Conservation (phyloP, 306 rosid species). For the Quercus robur region DNA sequence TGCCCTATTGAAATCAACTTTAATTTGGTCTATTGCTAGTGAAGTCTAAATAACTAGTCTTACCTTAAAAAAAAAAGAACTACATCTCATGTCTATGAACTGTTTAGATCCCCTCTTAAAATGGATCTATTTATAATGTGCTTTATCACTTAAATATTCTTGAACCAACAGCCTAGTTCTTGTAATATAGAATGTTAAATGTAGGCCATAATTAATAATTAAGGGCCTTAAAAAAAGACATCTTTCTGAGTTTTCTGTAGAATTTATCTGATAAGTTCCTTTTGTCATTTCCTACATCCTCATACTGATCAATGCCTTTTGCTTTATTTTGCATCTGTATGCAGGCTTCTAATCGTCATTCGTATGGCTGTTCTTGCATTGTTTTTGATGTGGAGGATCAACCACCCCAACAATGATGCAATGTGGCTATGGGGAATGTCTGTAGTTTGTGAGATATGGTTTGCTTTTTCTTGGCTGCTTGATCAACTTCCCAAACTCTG, state of each 20-base stretch:
- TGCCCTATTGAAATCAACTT: background rate
- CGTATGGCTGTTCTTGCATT: conserved; percentile 71
- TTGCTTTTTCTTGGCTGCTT: conserved; percentile 97
- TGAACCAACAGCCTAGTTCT: background rate
- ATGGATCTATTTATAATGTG: background rate
- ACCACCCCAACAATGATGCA: conserved; percentile 69
- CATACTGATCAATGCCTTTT: background rate
- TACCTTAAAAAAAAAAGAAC: no score
- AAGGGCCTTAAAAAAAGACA: background rate
- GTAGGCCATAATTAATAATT: background rate
- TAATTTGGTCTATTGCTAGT: background rate
- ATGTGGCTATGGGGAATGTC: conserved; percentile 98
- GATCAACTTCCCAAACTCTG: conserved; percentile 90
- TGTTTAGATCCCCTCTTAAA: background rate
- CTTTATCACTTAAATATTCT: background rate
- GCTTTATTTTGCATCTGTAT: conserved; percentile 26
- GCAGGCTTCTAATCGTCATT: conserved; percentile 70
- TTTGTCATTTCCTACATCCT: conserved; percentile 1
- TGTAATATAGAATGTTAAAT: background rate
- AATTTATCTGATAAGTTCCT: background rate
- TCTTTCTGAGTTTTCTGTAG: background rate
- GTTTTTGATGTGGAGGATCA: conserved; percentile 79
- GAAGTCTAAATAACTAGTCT: background rate
- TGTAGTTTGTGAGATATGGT: conserved; percentile 93
- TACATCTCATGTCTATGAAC: background rate